phyloP scores from a whole-genome alignment of 2,329 filamentous ascomycete genomes.

The Neopestalotiopsis rosae region DNA sequence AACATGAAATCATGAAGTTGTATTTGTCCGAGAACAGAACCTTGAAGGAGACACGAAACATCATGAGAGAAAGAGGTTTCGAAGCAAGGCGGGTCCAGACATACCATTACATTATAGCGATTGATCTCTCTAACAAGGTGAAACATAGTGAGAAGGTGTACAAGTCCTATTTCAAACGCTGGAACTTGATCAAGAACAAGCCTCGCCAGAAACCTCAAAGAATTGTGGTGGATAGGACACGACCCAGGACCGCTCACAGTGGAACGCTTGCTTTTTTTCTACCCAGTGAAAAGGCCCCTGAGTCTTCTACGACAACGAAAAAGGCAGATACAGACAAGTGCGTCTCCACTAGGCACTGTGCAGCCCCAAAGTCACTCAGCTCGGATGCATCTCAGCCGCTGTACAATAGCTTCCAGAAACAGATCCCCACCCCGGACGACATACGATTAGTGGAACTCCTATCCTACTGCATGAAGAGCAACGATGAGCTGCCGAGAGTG shows the following conservation, averaged over 20 bases:
- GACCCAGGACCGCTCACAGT: too few relatives aligned
- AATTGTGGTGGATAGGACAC: neutral
- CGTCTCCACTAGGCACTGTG: neutral
- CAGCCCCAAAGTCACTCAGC: neutral
- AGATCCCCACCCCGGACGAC: neutral
- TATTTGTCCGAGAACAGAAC: neutral
- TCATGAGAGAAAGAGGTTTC: neutral
- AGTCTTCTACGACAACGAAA: too few relatives aligned
- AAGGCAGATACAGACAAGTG: too few relatives aligned
- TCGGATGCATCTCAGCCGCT: neutral
- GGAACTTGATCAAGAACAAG: neutral
- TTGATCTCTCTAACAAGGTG: neutral
- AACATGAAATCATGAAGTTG: neutral
- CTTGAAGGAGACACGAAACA: neutral
- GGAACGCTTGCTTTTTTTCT: too few relatives aligned
- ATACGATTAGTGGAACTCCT: neutral
- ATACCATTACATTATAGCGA: neutral
- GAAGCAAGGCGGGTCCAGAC: neutral
- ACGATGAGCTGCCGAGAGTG: neutral
- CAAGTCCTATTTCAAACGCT: neutral
- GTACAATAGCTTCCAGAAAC: neutral
- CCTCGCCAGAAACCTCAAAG: neutral
- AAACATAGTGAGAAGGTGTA: neutral
- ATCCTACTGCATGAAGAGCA: neutral
- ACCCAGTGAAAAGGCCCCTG: too few relatives aligned